Evolutionary conservation across 805 yeast species (phyloP), one percentile per base, ranked within the genome.

Genomic region (Pichia exigua): DNA sequence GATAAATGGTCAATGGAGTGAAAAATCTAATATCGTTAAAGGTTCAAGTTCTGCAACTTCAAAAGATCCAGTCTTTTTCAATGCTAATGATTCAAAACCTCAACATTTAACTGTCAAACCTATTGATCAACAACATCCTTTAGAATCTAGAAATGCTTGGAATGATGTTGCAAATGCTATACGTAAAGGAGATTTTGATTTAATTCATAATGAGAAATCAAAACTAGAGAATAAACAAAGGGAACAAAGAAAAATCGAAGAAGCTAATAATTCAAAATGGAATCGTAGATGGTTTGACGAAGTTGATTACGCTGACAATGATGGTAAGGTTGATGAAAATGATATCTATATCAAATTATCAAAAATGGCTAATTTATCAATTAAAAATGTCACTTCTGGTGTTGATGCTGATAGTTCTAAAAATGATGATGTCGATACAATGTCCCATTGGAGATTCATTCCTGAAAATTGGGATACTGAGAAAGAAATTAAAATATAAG

Each of bases 141-240:
- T 91, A 59, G 99, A 92, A 71, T 76, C 88, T 52, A 84, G 97
- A 71, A 80, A 74, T 60, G 97, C 97, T 15, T 92, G 99, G 99
- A 61, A 65, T 48, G 78, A 82, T 57, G 98, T 94, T 26, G 96
- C 97, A 0, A 87, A 76, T 11, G 98, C 98, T 17, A 85, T 90
- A 61, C 79, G 76, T 52, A 68, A 71, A 22, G 87, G 92, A 44
- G 85, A 90, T 66, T 88, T 78, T 69, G 87, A 86, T 59, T 68
- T 76, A 57, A 90, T 92, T 59, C 83, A 83, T 63, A 71, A 73
- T 57, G 87, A 85, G 62, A 92, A 92, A 73, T 73, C 90, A 17
- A 70, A 73, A 63, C 77, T 94, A 58, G 99, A 92, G 72, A 85
- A 87, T 62, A 78, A 73, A 24, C 97, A 92, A 73, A 83, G 99